phyloP scores from a whole-genome alignment of 768 basidiomycete species.

The Suillus bovinus region DNA sequence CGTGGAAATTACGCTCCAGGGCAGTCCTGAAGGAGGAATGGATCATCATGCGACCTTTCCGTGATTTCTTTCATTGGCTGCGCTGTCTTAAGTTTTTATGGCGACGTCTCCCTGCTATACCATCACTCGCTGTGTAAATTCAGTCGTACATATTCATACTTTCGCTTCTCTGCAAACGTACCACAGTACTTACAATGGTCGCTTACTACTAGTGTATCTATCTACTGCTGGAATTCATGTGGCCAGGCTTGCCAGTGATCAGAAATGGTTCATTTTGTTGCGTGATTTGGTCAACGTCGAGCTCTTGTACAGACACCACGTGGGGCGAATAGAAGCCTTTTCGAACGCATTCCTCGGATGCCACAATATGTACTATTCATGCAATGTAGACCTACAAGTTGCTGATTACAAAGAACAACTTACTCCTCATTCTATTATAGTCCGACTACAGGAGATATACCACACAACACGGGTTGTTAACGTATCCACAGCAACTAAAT shows the following conservation, averaged over 20 bases:
- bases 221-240: not conserved
- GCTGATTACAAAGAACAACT: not conserved
- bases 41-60: not conserved
- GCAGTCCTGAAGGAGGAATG: constrained; percentile 12
- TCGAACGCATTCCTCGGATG: too few species aligned
- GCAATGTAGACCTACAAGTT: too few species aligned
- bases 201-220: not conserved
- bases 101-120: not conserved
- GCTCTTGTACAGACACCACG: too few species aligned
- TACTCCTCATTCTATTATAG: not conserved
- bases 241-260: not conserved
- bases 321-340: too few species aligned
- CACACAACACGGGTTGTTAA: not conserved
- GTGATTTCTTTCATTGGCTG: not conserved
- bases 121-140: not conserved
- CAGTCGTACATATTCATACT: too few species aligned
- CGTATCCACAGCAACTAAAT: too few species aligned
- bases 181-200: not conserved
- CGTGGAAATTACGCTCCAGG: constrained; percentile 14
- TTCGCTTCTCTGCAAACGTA: not conserved
- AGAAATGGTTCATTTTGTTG: not conserved
- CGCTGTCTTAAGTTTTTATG: constrained; percentile 1
- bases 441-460: not conserved
- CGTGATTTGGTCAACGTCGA: not conserved
- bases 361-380: too few species aligned